phyloP scores from a whole-genome alignment of 2,329 filamentous ascomycete species.

The Talaromyces sp. region DNA sequence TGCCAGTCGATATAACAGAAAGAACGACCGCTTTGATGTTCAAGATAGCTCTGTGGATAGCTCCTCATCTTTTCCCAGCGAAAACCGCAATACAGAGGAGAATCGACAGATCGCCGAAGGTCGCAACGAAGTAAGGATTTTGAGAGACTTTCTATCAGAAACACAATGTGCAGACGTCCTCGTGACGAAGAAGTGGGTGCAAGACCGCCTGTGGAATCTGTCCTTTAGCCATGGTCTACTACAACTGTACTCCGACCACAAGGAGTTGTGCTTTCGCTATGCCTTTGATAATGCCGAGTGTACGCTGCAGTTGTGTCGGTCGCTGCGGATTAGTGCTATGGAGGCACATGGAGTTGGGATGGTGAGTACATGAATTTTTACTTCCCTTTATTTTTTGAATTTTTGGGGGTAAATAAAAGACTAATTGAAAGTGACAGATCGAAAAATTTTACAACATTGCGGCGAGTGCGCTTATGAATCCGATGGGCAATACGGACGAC shows the following conservation, averaged over 20 bases:
- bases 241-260: slow-evolving; percentile 26
- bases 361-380: slow-evolving; percentile 18
- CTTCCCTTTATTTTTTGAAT: background rate
- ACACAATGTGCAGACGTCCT: slow-evolving; percentile 39
- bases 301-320: slow-evolving; percentile 29
- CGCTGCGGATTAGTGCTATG: slow-evolving; percentile 31
- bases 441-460: slow-evolving; percentile 38
- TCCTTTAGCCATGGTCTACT: slow-evolving; percentile 36
- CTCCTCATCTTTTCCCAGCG: slow-evolving; percentile 7
- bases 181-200: slow-evolving; percentile 39
- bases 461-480: slow-evolving; percentile 20
- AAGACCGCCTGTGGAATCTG: slow-evolving; percentile 38
- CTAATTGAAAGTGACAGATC: slow-evolving; percentile 16
- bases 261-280: slow-evolving; percentile 32
- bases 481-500: slow-evolving; percentile 9
- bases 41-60: slow-evolving; percentile 16
- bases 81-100: background rate
- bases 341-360: slow-evolving; percentile 38
- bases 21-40: slow-evolving; percentile 34
- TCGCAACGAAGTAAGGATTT: slow-evolving; percentile 7
- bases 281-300: slow-evolving; percentile 29
- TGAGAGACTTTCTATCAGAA: slow-evolving; percentile 23
- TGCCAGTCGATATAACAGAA: slow-evolving; percentile 24
- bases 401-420: background rate
- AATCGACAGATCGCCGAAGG: slow-evolving; percentile 2